Evolutionary conservation across 305 asterid species (phyloP).

Genomic region (Fraxinus albicans): DNA sequence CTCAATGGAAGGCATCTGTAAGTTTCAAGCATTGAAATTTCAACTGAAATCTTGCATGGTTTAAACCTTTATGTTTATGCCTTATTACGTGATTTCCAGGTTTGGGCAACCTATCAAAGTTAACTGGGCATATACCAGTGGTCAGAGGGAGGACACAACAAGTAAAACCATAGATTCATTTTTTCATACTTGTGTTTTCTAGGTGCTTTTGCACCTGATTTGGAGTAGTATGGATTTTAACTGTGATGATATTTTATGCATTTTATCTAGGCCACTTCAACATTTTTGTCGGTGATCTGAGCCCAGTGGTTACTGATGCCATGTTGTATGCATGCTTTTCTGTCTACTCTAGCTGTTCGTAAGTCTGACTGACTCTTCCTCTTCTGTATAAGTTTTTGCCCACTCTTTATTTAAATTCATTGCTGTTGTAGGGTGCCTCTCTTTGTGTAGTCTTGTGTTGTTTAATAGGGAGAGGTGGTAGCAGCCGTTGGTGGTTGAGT

Average conservation of each 20-base stretch:
- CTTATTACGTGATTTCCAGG: constrained; percentile 13
- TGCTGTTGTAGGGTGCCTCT: background rate
- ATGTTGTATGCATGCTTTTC: constrained; percentile 62
- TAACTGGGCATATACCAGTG: constrained; percentile 68
- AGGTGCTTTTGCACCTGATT: background rate
- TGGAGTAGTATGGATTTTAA: background rate
- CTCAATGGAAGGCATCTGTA: constrained; percentile 93
- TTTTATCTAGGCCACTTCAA: constrained; percentile 66
- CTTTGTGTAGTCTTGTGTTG: background rate
- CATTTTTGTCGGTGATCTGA: constrained; percentile 92
- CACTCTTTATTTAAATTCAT: background rate
- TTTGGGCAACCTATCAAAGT: constrained; percentile 77
- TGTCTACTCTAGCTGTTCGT: constrained; percentile 52
- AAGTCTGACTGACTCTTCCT: constrained; percentile 26
- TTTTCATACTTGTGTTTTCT: background rate
- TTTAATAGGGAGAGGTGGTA: background rate
- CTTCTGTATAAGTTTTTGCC: background rate
- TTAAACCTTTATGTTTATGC: background rate
- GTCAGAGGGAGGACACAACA: constrained; percentile 70
- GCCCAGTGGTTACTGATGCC: constrained; percentile 94
- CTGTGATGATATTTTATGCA: constrained; percentile 18
- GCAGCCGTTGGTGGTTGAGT: background rate
- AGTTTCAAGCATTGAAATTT: constrained; percentile 29
- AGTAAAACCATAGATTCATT: constrained; percentile 23
- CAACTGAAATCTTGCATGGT: background rate